Conservation (phyloP, 768 basidiomycete genomes). For the Boletus rubroflammeus region DNA sequence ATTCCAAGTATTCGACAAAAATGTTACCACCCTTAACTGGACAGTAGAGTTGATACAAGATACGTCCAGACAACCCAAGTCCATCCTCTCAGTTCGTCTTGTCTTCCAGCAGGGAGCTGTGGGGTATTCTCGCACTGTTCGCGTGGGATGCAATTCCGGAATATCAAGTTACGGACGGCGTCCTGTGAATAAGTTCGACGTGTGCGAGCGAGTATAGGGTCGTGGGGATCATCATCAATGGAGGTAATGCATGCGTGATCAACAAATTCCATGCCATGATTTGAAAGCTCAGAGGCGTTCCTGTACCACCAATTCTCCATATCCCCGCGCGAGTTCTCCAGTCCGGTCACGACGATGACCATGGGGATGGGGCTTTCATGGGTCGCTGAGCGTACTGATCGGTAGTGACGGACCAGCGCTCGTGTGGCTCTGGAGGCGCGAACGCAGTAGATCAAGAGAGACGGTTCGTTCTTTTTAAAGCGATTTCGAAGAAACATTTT, state of each 20-base stretch:
- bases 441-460: conserved; percentile 41
- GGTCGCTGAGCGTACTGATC: conserved; percentile 30
- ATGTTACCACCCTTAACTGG: not conserved
- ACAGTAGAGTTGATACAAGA: conserved; percentile 10
- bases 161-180: conserved; percentile 23
- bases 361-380: conserved; percentile 33
- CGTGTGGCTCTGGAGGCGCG: conserved; percentile 39
- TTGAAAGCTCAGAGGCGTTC: conserved; percentile 21
- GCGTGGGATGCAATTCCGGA: conserved; percentile 13
- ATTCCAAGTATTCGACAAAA: not conserved
- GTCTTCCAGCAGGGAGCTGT: not conserved
- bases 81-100: conserved; percentile 5
- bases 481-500: conserved; percentile 32
- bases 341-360: conserved; percentile 38
- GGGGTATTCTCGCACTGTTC: not conserved
- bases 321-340: conserved; percentile 32
- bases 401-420: conserved; percentile 38
- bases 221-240: conserved; percentile 20
- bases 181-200: conserved; percentile 25
- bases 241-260: conserved; percentile 35
- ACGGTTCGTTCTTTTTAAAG: conserved; percentile 33
- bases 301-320: conserved; percentile 37
- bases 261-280: conserved; percentile 25
- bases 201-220: conserved; percentile 9
- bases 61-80: conserved; percentile 12